Conservation (phyloP, 2,329 filamentous ascomycete genomes). For the Magnaporthiopsis incrustans region DNA sequence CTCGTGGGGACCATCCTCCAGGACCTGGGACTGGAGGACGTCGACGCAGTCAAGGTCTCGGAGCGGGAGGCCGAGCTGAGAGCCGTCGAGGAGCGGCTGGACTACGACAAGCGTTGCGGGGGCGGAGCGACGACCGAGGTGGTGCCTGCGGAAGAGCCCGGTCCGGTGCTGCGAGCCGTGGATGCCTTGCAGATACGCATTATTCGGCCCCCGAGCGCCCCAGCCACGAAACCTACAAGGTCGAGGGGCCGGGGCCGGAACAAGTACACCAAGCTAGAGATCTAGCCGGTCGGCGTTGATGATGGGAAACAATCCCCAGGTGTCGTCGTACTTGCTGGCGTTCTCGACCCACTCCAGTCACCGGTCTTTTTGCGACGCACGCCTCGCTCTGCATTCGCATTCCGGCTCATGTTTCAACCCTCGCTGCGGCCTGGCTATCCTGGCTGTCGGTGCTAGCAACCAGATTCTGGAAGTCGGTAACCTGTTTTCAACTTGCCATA, state of each 20-base stretch:
- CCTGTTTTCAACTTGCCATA: too few relatives aligned
- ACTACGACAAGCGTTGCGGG: conserved; percentile 14
- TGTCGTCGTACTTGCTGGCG: too few relatives aligned
- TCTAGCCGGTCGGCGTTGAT: not conserved
- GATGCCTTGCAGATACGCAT: not conserved
- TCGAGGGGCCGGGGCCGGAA: not conserved
- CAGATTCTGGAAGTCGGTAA: too few relatives aligned
- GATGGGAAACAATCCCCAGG: too few relatives aligned
- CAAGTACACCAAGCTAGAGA: not conserved
- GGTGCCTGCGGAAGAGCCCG: not conserved
- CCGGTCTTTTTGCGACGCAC: too few relatives aligned
- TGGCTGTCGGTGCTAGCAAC: too few relatives aligned
- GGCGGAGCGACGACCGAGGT: too few relatives aligned
- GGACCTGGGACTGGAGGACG: conserved; percentile 61
- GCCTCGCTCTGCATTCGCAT: too few relatives aligned
- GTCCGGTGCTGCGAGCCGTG: not conserved
- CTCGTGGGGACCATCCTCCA: conserved; percentile 59
- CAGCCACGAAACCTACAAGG: not conserved
- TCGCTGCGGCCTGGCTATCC: too few relatives aligned
- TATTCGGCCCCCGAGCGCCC: too few relatives aligned
- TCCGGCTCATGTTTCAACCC: too few relatives aligned
- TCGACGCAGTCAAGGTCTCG: conserved; percentile 35
- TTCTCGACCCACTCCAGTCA: too few relatives aligned
- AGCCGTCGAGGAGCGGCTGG: conserved; percentile 19
- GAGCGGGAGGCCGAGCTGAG: conserved; percentile 23